Conservation (phyloP, 345 rosid species). For the Eucalyptus rudis region DNA sequence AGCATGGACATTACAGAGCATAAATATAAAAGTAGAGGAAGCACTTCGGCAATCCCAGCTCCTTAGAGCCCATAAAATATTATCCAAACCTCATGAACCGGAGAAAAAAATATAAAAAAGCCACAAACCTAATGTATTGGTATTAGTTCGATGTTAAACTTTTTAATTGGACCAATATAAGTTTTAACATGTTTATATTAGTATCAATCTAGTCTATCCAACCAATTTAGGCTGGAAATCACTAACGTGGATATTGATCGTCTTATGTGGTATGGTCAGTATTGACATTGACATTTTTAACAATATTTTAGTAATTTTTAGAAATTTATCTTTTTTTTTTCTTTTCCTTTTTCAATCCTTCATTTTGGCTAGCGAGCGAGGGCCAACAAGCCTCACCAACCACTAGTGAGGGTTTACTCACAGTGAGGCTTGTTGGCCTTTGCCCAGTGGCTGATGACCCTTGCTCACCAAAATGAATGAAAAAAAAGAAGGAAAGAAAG, state of each 20-base stretch:
- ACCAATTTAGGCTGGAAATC: accelerated
- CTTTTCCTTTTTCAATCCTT: too few relatives aligned
- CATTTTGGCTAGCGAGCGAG: accelerated
- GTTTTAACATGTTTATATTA: too few relatives aligned
- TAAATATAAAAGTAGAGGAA: not conserved
- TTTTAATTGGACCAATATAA: too few relatives aligned
- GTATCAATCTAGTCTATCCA: accelerated
- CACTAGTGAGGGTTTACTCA: too few relatives aligned
- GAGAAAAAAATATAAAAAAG: not conserved
- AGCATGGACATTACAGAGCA: not conserved
- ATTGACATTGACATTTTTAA: accelerated
- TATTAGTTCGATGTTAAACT: too few relatives aligned
- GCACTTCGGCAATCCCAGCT: not conserved
- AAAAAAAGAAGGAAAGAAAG: too few relatives aligned
- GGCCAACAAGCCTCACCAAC: too few relatives aligned
- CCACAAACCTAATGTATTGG: too few relatives aligned
- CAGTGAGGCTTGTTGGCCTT: accelerated
- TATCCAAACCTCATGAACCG: not conserved
- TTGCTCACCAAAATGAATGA: too few relatives aligned
- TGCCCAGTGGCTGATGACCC: too few relatives aligned
- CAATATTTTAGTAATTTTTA: too few relatives aligned
- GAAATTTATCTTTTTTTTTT: too few relatives aligned
- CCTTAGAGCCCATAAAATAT: not conserved
- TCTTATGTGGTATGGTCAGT: accelerated
- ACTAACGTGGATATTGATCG: accelerated